Percentiles rank a stretch among this genome's conserved stretches.
phyloP scores from a whole-genome alignment of 192 early-diverging fungal genomes.

The Coemansia sp. region DNA sequence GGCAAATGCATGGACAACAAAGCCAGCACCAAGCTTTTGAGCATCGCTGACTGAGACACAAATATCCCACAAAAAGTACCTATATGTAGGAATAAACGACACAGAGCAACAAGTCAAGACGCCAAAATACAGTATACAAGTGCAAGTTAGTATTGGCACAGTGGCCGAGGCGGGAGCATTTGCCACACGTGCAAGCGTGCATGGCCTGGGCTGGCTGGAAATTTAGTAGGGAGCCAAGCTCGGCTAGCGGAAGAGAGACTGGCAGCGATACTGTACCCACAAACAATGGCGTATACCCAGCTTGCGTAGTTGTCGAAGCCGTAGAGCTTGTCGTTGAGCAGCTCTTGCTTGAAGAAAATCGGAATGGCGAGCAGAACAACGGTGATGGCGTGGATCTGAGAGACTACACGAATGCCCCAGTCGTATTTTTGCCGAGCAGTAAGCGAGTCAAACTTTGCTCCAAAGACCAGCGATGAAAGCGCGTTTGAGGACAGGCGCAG shows the following conservation, averaged over 20 bases:
- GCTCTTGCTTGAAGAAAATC: conserved; percentile 61
- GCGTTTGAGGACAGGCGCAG: conserved; percentile 58
- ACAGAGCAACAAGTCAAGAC: too few relatives aligned
- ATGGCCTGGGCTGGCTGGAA: too few relatives aligned
- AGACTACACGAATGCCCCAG: conserved; percentile 80
- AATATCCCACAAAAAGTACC: conserved; percentile 93
- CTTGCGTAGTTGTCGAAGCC: conserved; percentile 68
- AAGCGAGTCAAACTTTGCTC: conserved; percentile 60
- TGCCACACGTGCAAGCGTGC: neutral
- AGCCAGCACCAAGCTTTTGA: conserved; percentile 68
- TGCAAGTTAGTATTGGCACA: neutral
- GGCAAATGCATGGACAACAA: conserved; percentile 75
- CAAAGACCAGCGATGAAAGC: conserved; percentile 63
- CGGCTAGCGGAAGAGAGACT: too few relatives aligned
- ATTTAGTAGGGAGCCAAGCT: too few relatives aligned
- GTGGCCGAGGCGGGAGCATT: neutral
- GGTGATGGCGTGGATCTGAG: conserved; percentile 65
- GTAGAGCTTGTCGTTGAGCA: conserved; percentile 62
- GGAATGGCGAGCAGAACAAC: conserved; percentile 63
- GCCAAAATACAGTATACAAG: neutral
- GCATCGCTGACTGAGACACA: conserved; percentile 60
- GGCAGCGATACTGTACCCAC: conserved; percentile 58
- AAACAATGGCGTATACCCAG: conserved; percentile 75
- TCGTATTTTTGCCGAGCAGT: conserved; percentile 56
- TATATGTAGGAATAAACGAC: conserved; percentile 15